phyloP scores from a whole-genome alignment of 257 asterid genomes.

The Solanum ossicruentum region DNA sequence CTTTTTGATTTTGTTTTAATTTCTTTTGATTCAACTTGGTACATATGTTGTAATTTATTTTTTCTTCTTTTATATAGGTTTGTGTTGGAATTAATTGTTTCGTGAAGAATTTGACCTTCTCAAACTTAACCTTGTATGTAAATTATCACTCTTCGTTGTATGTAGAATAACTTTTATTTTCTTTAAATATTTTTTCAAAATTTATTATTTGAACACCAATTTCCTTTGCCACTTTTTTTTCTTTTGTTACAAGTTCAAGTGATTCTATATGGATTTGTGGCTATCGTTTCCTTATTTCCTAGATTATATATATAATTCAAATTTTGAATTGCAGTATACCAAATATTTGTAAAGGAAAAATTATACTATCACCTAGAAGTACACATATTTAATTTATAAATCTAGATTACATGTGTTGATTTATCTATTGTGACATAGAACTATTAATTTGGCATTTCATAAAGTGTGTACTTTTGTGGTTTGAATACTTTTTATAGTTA shows the following conservation, averaged over 20 bases:
- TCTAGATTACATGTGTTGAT: neutral
- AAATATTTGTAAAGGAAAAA: neutral
- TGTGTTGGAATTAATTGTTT: neutral
- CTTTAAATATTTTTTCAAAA: too few relatives aligned
- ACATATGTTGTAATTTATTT: neutral
- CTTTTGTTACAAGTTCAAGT: too few relatives aligned
- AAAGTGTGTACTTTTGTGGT: too few relatives aligned
- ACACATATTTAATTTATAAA: too few relatives aligned
- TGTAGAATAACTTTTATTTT: neutral
- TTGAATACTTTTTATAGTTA: too few relatives aligned
- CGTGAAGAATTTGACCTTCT: neutral
- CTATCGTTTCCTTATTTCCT: neutral
- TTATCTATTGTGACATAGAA: neutral
- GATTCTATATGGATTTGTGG: neutral
- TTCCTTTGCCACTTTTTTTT: neutral
- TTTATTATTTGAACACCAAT: neutral
- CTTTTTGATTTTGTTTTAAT: neutral
- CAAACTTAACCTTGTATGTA: neutral
- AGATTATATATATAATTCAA: too few relatives aligned
- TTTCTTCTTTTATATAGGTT: neutral
- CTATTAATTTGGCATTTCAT: too few relatives aligned
- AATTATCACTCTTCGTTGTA: neutral
- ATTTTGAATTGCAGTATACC: too few relatives aligned
- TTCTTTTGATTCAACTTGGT: neutral
- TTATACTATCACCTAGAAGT: too few relatives aligned